Percentiles rank a stretch among this genome's conserved stretches.
phyloP scores from a whole-genome alignment of 441 rosid genomes.

The Isatis lusitanica region DNA sequence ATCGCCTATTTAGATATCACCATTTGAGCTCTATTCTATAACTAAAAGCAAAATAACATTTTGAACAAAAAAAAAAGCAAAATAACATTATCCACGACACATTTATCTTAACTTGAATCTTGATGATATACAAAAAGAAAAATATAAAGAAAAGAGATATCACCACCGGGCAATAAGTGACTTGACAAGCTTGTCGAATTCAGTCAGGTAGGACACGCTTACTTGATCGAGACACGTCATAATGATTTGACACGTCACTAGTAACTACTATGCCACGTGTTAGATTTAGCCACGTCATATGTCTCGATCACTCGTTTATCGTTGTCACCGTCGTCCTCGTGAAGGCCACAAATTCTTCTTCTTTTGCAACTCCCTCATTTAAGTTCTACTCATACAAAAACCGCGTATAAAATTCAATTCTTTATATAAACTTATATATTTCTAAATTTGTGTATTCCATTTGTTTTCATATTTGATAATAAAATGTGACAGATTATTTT shows the following conservation, averaged over 20 bases:
- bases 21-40: neutral
- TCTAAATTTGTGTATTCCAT: neutral
- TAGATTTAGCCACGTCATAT: conserved; percentile 22
- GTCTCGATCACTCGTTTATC: neutral
- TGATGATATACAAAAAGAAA: neutral
- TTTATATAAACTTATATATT: neutral
- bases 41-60: too few relatives aligned
- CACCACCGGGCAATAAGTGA: neutral
- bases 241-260: neutral
- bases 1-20: too few relatives aligned
- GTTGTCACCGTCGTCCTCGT: neutral
- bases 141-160: neutral
- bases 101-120: neutral
- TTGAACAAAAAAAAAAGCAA: too few relatives aligned
- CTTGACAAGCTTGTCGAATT: neutral
- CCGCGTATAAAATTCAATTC: neutral
- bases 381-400: neutral
- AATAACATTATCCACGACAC: neutral
- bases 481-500: neutral
- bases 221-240: neutral
- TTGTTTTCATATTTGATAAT: neutral
- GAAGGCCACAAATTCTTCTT: neutral
- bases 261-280: neutral
- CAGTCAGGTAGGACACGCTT: conserved; percentile 1
- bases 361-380: neutral